Evolutionary conservation across 2,329 filamentous ascomycete genomes (phyloP).

Genomic region (Beauveria varroae): DNA sequence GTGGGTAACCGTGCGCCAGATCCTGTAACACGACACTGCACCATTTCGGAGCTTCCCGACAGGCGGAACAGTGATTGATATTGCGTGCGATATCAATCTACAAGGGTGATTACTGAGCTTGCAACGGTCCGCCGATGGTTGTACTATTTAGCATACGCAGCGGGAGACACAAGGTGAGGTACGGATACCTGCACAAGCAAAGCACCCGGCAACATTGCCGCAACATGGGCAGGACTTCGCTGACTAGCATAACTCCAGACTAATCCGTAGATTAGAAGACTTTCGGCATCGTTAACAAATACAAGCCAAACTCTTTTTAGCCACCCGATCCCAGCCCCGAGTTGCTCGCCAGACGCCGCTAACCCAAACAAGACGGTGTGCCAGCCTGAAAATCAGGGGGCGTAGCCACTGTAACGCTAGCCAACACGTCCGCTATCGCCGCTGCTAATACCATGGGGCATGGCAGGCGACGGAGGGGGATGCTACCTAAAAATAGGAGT

Average conservation of each 20-base stretch:
- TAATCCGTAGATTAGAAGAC: too few relatives aligned
- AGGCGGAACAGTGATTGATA: neutral
- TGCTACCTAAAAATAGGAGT: neutral
- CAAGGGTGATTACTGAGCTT: neutral
- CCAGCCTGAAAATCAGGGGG: constrained; percentile 4
- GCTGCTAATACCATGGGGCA: neutral
- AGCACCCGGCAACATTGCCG: too few relatives aligned
- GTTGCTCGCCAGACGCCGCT: neutral
- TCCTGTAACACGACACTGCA: neutral
- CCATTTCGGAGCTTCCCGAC: neutral
- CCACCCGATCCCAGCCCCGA: neutral
- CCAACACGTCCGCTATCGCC: neutral
- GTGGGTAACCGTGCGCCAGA: constrained; percentile 4
- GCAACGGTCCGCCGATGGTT: too few relatives aligned
- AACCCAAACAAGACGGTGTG: neutral
- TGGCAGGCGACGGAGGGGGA: neutral
- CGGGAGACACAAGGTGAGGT: too few relatives aligned
- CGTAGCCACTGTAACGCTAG: neutral
- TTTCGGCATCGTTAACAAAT: neutral
- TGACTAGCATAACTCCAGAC: too few relatives aligned
- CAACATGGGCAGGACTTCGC: too few relatives aligned
- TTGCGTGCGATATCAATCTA: too few relatives aligned
- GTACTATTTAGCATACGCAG: too few relatives aligned
- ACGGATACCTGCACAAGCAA: too few relatives aligned
- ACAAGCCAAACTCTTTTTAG: neutral